Evolutionary conservation across 345 rosid species (phyloP).

Genomic region (Noccaea caerulescens): DNA sequence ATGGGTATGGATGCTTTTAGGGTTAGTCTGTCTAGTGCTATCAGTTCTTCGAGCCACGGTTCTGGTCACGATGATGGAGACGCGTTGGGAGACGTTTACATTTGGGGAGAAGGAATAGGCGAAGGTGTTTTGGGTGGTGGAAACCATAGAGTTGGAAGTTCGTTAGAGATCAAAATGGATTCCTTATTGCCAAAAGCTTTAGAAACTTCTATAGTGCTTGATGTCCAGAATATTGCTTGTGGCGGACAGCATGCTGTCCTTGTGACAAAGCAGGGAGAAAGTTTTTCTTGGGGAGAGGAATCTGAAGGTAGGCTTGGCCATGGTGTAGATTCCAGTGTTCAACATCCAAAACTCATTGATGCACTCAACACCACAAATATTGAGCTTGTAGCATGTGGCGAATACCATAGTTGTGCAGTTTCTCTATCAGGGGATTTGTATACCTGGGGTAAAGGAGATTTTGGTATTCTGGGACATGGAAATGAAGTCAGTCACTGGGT

Average conservation of each 20-base stretch:
- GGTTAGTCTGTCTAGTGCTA: conserved; percentile 93
- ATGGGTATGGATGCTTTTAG: conserved; percentile 83
- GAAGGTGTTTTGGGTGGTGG: conserved; percentile 51
- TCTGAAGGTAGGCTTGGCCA: conserved; percentile 74
- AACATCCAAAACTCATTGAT: conserved; percentile 63
- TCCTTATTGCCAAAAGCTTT: conserved; percentile 55
- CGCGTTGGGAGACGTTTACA: conserved; percentile 55
- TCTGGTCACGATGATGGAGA: conserved; percentile 58
- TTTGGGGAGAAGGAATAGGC: conserved; percentile 65
- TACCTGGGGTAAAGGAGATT: conserved; percentile 74
- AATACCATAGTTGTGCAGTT: conserved; percentile 73
- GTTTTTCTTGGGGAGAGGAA: conserved; percentile 66
- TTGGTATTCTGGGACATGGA: conserved; percentile 66
- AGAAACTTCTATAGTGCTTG: conserved; percentile 54
- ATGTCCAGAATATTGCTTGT: conserved; percentile 57
- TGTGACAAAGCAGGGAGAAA: conserved; percentile 58
- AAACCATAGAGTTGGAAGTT: conserved; percentile 42
- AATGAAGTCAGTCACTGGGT: conserved; percentile 64
- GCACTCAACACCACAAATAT: conserved; percentile 52
- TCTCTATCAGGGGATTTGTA: conserved; percentile 67
- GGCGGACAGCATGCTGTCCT: conserved; percentile 59
- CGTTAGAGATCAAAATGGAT: conserved; percentile 46
- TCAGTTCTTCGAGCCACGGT: conserved; percentile 58
- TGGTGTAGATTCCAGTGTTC: conserved; percentile 65
- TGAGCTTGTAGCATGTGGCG: conserved; percentile 73